Evolutionary conservation across 768 basidiomycete genomes (phyloP), one percentile per base, ranked within the genome.

Genomic region (Termitomyces sp.): DNA sequence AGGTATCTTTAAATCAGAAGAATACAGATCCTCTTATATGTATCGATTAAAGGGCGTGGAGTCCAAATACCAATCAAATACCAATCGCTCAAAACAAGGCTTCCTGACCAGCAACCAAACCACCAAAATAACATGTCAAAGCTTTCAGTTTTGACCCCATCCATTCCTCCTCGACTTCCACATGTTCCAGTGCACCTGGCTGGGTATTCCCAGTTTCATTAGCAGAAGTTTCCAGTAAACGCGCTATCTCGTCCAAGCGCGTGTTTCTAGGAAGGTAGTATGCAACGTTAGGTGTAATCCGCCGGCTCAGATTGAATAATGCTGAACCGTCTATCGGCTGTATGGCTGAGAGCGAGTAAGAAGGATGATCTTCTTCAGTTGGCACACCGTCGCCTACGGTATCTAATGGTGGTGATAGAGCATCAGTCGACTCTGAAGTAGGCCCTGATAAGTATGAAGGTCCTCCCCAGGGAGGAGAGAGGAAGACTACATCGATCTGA

Each of bases 401-500:
- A 48, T 31, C 57, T 51, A n/a, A 61, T 44, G 44, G 20, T n/a
- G 58, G 6, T 16, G 55, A 30, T 7, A 61, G 58, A 16, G 61
- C 50, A 57, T 63, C 61, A 34, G 30, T 30, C n/a, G 57, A 47
- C 11, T 45, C 20, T 54, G 55, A 8, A 45, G 52, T 58, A 7
- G 75, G 67, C 5, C 76, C 76, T 4, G 75, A 70, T 41, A 91
- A 74, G 64, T 92, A 93, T 1, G 78, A 77, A 4, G 87, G 90
- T n/a, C 92, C 91, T 59, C 95, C 95, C 95, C 95, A 97, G 0
- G 95, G 95, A 1, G 95, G 95, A 63, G 93, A 95, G 49, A 97
- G 83, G 68, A 98, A 97, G 16, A 96, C 86, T 13, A 91, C 89
- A 67, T 97, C 93, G 56, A 97, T 88, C 60, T 80, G 82, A 18